Evolutionary conservation across 306 rosid species (phyloP).

Genomic region (Fagus sylvatica): DNA sequence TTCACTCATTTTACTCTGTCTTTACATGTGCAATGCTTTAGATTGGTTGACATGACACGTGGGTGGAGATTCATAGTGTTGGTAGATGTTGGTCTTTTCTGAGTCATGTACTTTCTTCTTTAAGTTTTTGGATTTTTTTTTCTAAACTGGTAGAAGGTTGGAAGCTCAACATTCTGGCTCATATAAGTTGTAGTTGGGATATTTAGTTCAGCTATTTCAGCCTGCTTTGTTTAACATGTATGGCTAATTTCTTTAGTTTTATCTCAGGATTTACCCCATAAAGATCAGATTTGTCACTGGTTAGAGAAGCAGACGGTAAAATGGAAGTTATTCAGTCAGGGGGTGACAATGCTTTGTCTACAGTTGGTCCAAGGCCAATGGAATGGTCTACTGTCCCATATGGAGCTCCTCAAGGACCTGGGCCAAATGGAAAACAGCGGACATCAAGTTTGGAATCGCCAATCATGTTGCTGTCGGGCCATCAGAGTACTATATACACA

Average conservation of each 20-base stretch:
- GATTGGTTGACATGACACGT: too few relatives aligned
- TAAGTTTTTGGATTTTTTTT: neutral
- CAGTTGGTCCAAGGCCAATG: conserved; percentile 85
- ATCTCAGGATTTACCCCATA: neutral
- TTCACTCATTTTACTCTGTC: too few relatives aligned
- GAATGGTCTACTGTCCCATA: conserved; percentile 83
- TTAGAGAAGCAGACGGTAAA: conserved; percentile 23
- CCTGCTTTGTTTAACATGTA: neutral
- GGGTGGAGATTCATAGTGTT: too few relatives aligned
- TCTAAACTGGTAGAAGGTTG: neutral
- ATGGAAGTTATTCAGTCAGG: conserved; percentile 70
- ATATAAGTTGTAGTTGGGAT: neutral
- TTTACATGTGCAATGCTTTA: too few relatives aligned
- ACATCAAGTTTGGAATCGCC: conserved; percentile 87
- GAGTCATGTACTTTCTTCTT: neutral
- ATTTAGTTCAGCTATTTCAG: neutral
- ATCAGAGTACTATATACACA: conserved; percentile 86
- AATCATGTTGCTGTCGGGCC: conserved; percentile 84
- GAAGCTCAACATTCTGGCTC: neutral
- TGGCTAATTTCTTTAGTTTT: conserved; percentile 9
- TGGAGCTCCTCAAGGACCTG: conserved; percentile 54
- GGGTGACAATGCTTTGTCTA: conserved; percentile 70
- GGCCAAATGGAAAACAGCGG: conserved; percentile 73
- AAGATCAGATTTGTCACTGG: neutral
- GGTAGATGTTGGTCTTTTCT: too few relatives aligned